Conservation (phyloP, 2,329 filamentous ascomycete species). For the Talaromyces sp. region DNA sequence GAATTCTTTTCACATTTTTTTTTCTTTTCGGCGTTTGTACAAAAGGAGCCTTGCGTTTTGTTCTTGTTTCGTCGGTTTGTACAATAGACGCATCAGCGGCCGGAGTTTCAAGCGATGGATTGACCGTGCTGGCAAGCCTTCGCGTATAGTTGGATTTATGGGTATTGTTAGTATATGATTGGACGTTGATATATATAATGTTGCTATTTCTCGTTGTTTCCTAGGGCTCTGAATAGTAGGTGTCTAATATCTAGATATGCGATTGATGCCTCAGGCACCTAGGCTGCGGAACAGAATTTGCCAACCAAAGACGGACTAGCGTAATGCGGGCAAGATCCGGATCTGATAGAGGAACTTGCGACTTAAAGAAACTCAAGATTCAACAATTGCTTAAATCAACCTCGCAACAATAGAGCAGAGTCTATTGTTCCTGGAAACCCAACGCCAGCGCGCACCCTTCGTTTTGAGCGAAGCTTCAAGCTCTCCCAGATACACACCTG, state of each 20-base stretch:
- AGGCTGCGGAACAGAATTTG: neutral
- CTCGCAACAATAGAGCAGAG: neutral
- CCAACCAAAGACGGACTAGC: neutral
- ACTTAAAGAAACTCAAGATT: neutral
- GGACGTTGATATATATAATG: neutral
- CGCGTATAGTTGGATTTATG: slow-evolving; percentile 4
- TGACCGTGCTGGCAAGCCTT: slow-evolving; percentile 13
- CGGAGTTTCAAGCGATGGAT: slow-evolving; percentile 13
- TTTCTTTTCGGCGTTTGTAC: slow-evolving; percentile 7
- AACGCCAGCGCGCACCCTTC: too few species aligned
- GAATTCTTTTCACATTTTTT: neutral
- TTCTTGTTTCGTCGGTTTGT: neutral
- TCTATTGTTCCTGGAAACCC: neutral
- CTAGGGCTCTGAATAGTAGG: neutral
- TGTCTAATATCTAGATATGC: neutral
- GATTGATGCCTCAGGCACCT: neutral
- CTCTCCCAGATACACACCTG: neutral
- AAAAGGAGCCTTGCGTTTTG: slow-evolving; percentile 1
- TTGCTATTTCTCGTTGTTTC: neutral
- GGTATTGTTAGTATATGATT: slow-evolving; percentile 2
- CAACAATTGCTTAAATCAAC: neutral
- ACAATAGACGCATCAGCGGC: slow-evolving; percentile 17
- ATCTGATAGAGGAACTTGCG: neutral
- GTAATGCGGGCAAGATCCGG: neutral
- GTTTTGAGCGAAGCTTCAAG: neutral